Conservation (phyloP, 495 filamentous ascomycete species). For the Daldinia childiae region DNA sequence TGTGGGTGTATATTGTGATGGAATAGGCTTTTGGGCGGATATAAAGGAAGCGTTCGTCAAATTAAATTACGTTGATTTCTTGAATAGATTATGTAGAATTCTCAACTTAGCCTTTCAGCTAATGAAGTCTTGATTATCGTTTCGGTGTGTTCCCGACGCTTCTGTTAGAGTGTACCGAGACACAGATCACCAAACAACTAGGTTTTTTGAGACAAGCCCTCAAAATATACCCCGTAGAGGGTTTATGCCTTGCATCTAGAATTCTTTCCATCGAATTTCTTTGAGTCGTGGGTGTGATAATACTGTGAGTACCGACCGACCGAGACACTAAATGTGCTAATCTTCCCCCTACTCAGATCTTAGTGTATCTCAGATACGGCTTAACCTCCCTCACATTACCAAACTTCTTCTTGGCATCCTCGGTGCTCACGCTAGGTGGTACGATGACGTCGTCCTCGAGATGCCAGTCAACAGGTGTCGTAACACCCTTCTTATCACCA, state of each 20-base stretch:
- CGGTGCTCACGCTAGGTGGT: slow-evolving; percentile 83
- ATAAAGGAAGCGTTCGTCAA: slow-evolving; percentile 3
- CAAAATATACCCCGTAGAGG: background rate
- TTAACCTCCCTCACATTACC: slow-evolving; percentile 90
- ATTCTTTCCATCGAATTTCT: background rate
- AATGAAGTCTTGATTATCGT: background rate
- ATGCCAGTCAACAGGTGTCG: slow-evolving; percentile 93
- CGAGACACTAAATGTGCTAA: background rate
- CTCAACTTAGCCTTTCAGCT: background rate
- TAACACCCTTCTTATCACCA: slow-evolving; percentile 91
- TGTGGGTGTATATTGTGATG: background rate
- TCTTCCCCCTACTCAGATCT: slow-evolving; percentile 3
- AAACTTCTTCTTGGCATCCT: slow-evolving; percentile 89
- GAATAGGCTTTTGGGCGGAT: background rate
- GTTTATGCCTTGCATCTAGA: background rate
- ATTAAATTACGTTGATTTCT: background rate
- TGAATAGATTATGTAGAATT: background rate
- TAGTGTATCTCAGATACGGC: slow-evolving; percentile 82
- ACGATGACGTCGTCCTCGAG: slow-evolving; percentile 94
- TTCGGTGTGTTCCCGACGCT: background rate
- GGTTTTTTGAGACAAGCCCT: background rate
- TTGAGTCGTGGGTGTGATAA: background rate
- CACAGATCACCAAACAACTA: background rate
- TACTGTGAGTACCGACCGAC: background rate
- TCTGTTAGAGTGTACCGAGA: background rate